These are phyloP conservation scores for Cryptosporidium canis DNA, from an alignment of 169 alveolate genomes.

Conservation along the genomic window DNA sequence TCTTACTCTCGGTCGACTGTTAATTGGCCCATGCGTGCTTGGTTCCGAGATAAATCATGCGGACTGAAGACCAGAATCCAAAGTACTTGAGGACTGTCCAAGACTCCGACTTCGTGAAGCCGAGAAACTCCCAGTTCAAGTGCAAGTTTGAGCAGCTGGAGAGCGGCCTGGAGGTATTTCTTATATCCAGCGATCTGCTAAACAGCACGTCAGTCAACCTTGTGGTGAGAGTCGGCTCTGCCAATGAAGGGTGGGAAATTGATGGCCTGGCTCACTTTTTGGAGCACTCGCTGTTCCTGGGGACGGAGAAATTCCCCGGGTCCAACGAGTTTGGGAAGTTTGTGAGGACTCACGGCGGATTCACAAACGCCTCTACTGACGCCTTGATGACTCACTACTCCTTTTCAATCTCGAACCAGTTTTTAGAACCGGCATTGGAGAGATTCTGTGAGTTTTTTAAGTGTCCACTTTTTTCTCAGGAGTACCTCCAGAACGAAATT, in stretches of 20 bases:
- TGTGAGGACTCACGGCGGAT: constrained; percentile 80
- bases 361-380: constrained; percentile 77
- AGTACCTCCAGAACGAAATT: constrained; percentile 17
- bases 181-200: constrained; percentile 1
- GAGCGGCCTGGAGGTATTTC: constrained; percentile 35
- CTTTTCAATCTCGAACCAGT: constrained; percentile 10
- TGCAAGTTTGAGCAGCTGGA: not conserved
- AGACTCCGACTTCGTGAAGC: constrained; percentile 14
- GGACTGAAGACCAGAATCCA: not conserved
- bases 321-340: constrained; percentile 76
- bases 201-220: not conserved
- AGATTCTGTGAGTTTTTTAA: constrained; percentile 58
- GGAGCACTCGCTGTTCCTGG: constrained; percentile 88
- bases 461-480: constrained; percentile 26
- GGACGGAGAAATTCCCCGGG: constrained; percentile 84
- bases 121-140: not conserved
- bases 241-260: constrained; percentile 29
- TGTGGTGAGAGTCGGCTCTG: constrained; percentile 41
- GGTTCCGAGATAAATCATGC: not conserved
- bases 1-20: no score
- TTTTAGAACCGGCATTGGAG: constrained; percentile 20
- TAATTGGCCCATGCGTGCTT: no score
- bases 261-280: constrained; percentile 88
- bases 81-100: not conserved
- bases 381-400: constrained; percentile 37